Conservation (phyloP, 805 yeast genomes). For the Candida odintsovae region DNA sequence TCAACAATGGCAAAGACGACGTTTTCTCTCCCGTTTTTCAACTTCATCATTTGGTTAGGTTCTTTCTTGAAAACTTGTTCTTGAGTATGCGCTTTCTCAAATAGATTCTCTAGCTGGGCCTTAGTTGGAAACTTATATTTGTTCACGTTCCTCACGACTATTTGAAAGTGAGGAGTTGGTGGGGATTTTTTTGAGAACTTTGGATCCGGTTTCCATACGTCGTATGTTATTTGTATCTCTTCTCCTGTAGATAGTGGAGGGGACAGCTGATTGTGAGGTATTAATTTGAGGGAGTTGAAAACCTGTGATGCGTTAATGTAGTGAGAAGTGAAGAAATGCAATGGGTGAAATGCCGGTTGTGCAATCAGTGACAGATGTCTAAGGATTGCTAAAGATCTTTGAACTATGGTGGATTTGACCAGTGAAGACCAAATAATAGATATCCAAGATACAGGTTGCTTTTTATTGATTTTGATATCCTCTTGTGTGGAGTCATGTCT, state of each 20-base stretch:
- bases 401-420: not conserved
- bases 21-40: constrained; percentile 46
- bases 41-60: constrained; percentile 29
- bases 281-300: constrained; percentile 25
- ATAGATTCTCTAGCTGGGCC: constrained; percentile 33
- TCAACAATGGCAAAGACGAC: constrained; percentile 66
- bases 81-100: constrained; percentile 11
- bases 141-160: constrained; percentile 50
- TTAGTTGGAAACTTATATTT: constrained; percentile 41
- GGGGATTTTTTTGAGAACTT: constrained; percentile 66
- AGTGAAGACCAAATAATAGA: not conserved
- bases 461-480: not conserved
- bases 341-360: constrained; percentile 12
- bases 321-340: constrained; percentile 15
- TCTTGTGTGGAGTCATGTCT: constrained; percentile 17
- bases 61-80: not conserved
- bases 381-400: not conserved
- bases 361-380: constrained; percentile 4
- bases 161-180: constrained; percentile 67
- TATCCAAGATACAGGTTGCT: not conserved
- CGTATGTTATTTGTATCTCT: constrained; percentile 31
- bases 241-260: constrained; percentile 4
- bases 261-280: constrained; percentile 19
- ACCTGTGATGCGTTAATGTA: constrained; percentile 24
- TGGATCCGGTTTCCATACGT: constrained; percentile 82